Conservation (phyloP, 495 filamentous ascomycete species). For the Talaromyces nanjingensis region DNA sequence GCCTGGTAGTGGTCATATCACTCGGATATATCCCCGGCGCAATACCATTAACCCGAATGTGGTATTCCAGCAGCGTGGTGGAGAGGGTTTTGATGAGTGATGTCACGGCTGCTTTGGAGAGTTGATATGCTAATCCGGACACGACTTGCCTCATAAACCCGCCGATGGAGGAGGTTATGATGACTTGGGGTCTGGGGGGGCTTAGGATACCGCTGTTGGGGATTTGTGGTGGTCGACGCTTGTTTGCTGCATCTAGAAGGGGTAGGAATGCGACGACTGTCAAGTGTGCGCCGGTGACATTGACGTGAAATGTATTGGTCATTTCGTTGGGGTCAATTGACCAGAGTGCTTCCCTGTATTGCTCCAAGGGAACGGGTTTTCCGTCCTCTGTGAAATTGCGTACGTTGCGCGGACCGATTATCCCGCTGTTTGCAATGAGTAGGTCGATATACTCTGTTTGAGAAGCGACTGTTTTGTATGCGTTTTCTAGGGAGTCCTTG, state of each 20-base stretch:
- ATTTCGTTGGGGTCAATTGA: not conserved
- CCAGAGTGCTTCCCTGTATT: constrained; percentile 1
- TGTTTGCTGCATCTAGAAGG: constrained; percentile 35
- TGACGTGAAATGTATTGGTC: constrained; percentile 1
- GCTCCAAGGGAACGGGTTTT: not conserved
- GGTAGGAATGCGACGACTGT: constrained; percentile 36
- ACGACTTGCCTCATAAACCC: constrained; percentile 47
- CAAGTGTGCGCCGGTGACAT: constrained; percentile 27
- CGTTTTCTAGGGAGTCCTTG: constrained; percentile 26
- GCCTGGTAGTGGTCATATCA: constrained; percentile 4
- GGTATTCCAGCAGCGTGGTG: constrained; percentile 44
- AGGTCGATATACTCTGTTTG: constrained; percentile 50
- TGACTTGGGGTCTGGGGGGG: constrained; percentile 21
- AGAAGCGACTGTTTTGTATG: constrained; percentile 22
- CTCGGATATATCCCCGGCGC: constrained; percentile 41
- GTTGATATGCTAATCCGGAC: constrained; percentile 51
- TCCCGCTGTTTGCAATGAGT: constrained; percentile 58
- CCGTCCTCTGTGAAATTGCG: not conserved
- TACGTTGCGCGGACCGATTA: not conserved
- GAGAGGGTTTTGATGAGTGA: constrained; percentile 55
- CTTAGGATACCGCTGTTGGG: not conserved
- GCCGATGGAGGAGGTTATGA: constrained; percentile 50
- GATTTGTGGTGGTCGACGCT: constrained; percentile 26
- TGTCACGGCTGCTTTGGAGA: constrained; percentile 55
- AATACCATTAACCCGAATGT: constrained; percentile 54